A percentile compares a stretch with the other conserved stretches of the same genome.
These are phyloP conservation scores for Sequoia sempervirens DNA, from an alignment of 75 land plant genomes.

Conservation along the genomic window DNA sequence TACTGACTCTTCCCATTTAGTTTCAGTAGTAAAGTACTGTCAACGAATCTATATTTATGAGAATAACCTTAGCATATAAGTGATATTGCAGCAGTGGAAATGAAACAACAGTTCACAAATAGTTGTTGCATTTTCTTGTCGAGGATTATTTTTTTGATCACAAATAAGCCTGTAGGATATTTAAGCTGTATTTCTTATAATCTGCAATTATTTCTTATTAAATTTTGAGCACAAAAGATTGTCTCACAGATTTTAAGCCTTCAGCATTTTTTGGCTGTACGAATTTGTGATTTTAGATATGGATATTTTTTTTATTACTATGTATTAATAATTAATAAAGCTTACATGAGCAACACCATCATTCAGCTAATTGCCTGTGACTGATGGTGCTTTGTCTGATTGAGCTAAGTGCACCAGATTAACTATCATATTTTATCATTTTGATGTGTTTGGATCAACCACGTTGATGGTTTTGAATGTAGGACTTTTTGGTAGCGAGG, in stretches of 20 bases:
- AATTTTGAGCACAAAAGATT: neutral
- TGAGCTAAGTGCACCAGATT: neutral
- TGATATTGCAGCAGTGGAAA: constrained; percentile 1
- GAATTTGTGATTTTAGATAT: neutral
- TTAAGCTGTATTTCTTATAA: neutral
- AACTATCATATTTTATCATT: neutral
- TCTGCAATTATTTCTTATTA: neutral
- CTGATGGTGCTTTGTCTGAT: neutral
- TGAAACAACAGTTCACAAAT: neutral
- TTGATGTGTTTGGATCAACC: neutral
- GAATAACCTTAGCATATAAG: neutral
- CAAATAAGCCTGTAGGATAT: neutral
- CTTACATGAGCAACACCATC: neutral
- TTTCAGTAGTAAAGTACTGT: neutral
- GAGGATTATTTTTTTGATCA: neutral
- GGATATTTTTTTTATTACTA: neutral
- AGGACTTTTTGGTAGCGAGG: neutral
- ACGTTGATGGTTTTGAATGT: neutral
- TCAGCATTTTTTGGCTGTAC: neutral
- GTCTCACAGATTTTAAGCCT: neutral
- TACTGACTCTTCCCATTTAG: neutral
- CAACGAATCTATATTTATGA: neutral
- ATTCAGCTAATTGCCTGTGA: neutral
- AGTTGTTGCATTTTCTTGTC: neutral
- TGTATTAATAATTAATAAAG: neutral